These are phyloP conservation scores for Rosa hybrid DNA, from an alignment of 331 rosid species.

Conservation along the genomic window DNA sequence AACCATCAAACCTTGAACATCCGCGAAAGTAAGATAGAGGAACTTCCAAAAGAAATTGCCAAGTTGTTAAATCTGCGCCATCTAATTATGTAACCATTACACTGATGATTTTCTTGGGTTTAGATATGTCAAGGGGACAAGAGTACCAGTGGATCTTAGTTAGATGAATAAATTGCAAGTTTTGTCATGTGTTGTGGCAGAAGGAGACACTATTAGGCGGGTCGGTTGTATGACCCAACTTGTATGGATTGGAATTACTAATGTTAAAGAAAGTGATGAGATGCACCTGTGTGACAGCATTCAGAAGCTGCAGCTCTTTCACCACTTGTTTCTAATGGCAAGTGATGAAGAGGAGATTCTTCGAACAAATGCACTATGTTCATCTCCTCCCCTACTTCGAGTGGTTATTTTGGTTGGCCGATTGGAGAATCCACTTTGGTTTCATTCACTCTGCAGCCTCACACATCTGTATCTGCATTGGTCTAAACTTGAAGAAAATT, in stretches of 20 bases:
- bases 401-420: not conserved
- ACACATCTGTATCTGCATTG: not conserved
- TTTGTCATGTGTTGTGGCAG: not conserved
- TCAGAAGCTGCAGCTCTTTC: not conserved
- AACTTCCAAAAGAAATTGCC: not conserved
- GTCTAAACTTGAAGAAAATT: not conserved
- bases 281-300: not conserved
- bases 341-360: not conserved
- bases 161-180: not conserved
- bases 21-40: not conserved
- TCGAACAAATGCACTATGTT: not conserved
- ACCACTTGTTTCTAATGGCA: not conserved
- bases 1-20: not conserved
- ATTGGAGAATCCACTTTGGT: not conserved
- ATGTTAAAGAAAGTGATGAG: not conserved
- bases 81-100: not conserved
- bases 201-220: not conserved
- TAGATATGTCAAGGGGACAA: not conserved
- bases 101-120: not conserved
- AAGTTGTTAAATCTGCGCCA: not conserved
- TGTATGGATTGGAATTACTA: not conserved
- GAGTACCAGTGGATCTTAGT: not conserved
- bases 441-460: not conserved
- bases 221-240: not conserved
- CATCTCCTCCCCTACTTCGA: not conserved